Conservation (phyloP, 805 yeast genomes). For the Ogataea sp. region DNA sequence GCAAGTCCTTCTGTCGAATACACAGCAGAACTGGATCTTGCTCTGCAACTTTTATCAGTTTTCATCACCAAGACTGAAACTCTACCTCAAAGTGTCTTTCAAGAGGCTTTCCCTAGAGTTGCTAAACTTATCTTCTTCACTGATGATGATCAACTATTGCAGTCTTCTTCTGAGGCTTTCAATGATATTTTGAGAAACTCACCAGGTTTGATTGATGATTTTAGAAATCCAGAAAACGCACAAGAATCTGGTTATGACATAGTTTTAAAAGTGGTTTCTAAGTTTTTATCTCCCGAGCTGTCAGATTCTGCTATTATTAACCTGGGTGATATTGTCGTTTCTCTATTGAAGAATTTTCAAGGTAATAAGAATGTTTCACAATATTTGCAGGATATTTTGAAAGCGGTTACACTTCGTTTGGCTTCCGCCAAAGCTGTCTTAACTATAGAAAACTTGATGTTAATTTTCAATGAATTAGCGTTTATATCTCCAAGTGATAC, state of each 20-base stretch:
- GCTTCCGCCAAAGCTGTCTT: slow-evolving; percentile 57
- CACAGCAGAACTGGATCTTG: slow-evolving; percentile 49
- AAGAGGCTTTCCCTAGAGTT: slow-evolving; percentile 35
- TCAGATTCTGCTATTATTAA: slow-evolving; percentile 79
- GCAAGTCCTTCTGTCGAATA: slow-evolving; percentile 33
- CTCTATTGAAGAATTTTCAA: slow-evolving; percentile 22
- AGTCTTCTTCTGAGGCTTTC: slow-evolving; percentile 68
- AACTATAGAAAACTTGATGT: slow-evolving; percentile 68
- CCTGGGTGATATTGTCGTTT: slow-evolving; percentile 44
- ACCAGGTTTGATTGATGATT: slow-evolving; percentile 25
- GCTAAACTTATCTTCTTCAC: slow-evolving; percentile 34
- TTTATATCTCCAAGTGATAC: slow-evolving; percentile 54
- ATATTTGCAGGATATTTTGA: slow-evolving; percentile 50
- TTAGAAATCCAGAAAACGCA: slow-evolving; percentile 20
- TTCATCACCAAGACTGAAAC: slow-evolving; percentile 28
- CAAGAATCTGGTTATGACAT: slow-evolving; percentile 42
- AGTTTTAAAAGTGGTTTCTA: slow-evolving; percentile 57
- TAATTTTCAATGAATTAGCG: slow-evolving; percentile 69
- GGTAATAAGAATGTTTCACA: slow-evolving; percentile 29
- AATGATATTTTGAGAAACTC: slow-evolving; percentile 46
- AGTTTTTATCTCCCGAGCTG: slow-evolving; percentile 60
- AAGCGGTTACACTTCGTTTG: slow-evolving; percentile 66
- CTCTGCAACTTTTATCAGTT: slow-evolving; percentile 47
- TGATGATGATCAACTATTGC: slow-evolving; percentile 71
- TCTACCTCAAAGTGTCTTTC: slow-evolving; percentile 27